phyloP scores from a whole-genome alignment of 495 filamentous ascomycete species.

The Penicillium angulare region DNA sequence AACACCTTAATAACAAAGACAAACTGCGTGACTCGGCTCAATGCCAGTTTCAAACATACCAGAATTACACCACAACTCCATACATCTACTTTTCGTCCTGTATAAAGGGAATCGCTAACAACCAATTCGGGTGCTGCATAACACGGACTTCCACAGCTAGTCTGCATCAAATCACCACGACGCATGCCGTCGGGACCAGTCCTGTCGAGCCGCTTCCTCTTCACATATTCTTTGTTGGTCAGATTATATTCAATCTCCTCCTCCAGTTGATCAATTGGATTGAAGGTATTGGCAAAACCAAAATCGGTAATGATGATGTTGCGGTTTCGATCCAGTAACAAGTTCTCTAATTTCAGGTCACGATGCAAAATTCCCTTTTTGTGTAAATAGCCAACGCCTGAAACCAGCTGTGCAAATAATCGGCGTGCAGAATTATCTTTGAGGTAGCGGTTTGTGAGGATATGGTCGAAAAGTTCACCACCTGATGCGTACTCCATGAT shows the following conservation, averaged over 20 bases:
- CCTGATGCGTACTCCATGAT: conserved; percentile 98
- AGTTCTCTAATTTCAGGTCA: conserved; percentile 95
- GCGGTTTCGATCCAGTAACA: conserved; percentile 90
- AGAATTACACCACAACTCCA: conserved; percentile 99
- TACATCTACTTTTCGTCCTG: conserved; percentile 95
- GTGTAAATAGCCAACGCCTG: conserved; percentile 95
- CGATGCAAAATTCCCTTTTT: conserved; percentile 99
- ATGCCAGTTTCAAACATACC: conserved; percentile 50
- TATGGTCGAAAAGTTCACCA: conserved; percentile 97
- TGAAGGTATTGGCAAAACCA: conserved; percentile 97
- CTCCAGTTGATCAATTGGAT: conserved; percentile 79
- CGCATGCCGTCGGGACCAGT: conserved; percentile 80
- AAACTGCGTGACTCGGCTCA: background rate
- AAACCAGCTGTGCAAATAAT: conserved; percentile 93
- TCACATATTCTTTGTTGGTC: conserved; percentile 79
- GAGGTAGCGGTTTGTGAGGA: conserved; percentile 91
- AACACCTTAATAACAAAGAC: background rate
- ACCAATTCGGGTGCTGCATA: conserved; percentile 98
- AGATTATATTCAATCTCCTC: conserved; percentile 90
- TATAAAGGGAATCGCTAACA: conserved; percentile 96
- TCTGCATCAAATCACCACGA: conserved; percentile 61
- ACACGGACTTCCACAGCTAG: conserved; percentile 64
- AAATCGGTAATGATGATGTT: conserved; percentile 99
- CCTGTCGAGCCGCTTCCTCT: conserved; percentile 74
- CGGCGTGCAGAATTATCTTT: conserved; percentile 89